Base-by-base conservation (phyloP, 2,329 filamentous ascomycete species). In the Fusarium pseudoanthophilum region DNA sequence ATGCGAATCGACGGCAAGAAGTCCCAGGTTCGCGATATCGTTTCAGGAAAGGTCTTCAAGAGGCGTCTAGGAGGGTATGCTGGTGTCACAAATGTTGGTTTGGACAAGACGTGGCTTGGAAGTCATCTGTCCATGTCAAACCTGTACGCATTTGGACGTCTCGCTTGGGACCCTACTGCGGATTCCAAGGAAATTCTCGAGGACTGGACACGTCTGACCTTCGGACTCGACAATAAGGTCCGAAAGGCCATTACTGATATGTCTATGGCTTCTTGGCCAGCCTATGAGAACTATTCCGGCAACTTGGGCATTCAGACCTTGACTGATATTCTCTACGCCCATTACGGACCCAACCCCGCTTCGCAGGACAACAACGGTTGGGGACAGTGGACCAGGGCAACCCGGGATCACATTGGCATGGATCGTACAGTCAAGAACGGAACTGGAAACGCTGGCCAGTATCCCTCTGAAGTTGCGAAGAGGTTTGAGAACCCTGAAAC, bases 111-210 rank as follows among this genome's bases (percentile, higher is more conserved):
- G 4, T 94, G 92, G 92, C 83, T 93, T 0, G 92, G 92, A 15
- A 90, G 88, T 66, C 90, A 93, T 78, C 83, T 93, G 1, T 86
- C 91, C 55, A 92, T 93, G 90, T 90, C 90, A 1, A 93, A 93
- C 77, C 81, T 93, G 3, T 93, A 93, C 74, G 91, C 90, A 1
- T 94, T 90, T 73, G 92, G 92, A 15, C 86, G 86, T 5, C 78
- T 93, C 21, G 90, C 91, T 0, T 93, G 92, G 92, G 82, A 91
- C 60, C 89, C 91, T 0, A 82, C 83, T 0, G 75, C 80, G 0
- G 85, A 88, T 48, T 62, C 78, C 2, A 55, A 68, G 14, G 61
- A 58, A 0, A 84, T 92, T 7, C 82, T 93, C 0, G 81, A 90
- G 75, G 89, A 91, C 67, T 93, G 92, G 92, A 90, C 85, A n/a